Base-by-base conservation (phyloP, 2,329 filamentous ascomycete species). In the Monilinia aucupariae region DNA sequence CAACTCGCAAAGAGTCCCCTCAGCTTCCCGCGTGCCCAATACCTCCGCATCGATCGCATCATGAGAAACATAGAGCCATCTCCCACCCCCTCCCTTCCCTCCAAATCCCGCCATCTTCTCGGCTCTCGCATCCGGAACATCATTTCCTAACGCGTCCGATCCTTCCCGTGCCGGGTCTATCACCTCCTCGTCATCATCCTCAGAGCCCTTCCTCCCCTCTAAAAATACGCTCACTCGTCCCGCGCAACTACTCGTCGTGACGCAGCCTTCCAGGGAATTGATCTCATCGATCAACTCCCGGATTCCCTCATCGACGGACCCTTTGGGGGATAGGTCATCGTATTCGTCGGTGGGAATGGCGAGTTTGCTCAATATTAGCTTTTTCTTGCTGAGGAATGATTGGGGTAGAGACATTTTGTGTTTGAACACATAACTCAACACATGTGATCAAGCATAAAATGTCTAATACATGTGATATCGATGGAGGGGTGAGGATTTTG, bases 161-260 rank as follows among this genome's bases (percentile, higher is more conserved):
- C 54, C 48, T 4, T 51, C 34, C 25, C 63, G 58, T 50, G 64
- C 37, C 50, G 62, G 20, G 48, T 49, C 27, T 64, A 34, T 39
- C 48, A 54, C 66, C 62, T 49, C 45, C 27, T 30, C 27, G 3
- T 30, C 27, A 30, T 47, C 45, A 27, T 63, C 39, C 37, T 59
- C 63, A 47, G 15, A 13, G 9, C 32, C 64, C 56, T 85, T 88
- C 51, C 78, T 78, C 0, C 92, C 92, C 77, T 97, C 93, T 0
- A 96, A 79, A 72, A 96, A 97, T 4, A 97, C 89, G 67, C 89
- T 92, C 53, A 96, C 84, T 59, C 93, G 81, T 0, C 93, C 93
- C 2, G 91, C 90, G 74, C 93, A 97, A 75, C 92, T 96, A 76
- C 92, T 96, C 3, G 92, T 97, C 1, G 93, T 97, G 41, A 96